Percentiles rank a stretch among this genome's conserved stretches.
Conservation (phyloP, 73 alveolate species). For the Loxodes magnus region DNA sequence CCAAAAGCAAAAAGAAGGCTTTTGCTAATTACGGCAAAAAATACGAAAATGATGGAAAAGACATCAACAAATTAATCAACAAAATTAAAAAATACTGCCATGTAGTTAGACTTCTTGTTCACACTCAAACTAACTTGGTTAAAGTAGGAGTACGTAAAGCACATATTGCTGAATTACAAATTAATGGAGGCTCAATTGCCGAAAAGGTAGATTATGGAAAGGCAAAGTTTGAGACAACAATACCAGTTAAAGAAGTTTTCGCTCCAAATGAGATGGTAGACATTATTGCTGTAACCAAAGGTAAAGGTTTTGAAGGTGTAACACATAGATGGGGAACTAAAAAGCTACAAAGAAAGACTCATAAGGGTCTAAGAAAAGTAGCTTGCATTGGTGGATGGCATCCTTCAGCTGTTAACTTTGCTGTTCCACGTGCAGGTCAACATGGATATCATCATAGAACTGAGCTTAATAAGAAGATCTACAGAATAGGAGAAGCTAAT, state of each 20-base stretch:
- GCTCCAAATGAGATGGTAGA: conserved; percentile 94
- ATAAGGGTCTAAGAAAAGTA: conserved; percentile 99
- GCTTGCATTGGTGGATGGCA: conserved; percentile 99
- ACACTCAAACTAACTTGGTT: conserved; percentile 92
- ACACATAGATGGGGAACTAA: conserved; percentile 98
- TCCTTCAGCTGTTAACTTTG: conserved; percentile 98
- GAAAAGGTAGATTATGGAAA: conserved; percentile 89
- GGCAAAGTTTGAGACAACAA: conserved; percentile 92
- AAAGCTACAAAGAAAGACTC: conserved; percentile 97
- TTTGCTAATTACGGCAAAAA: conserved; percentile 92
- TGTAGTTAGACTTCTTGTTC: conserved; percentile 97
- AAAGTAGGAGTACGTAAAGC: conserved; percentile 95
- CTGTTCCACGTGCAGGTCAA: conserved; percentile 99
- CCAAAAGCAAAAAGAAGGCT: conserved; percentile 94
- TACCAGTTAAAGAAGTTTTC: conserved; percentile 90
- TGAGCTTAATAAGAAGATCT: conserved; percentile 97
- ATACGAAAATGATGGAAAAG: conserved; percentile 66
- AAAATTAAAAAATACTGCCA: conserved; percentile 95
- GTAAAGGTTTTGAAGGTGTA: conserved; percentile 99
- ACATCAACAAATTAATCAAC: conserved; percentile 64
- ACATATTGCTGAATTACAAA: conserved; percentile 98
- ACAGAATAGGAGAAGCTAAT: conserved; percentile 93
- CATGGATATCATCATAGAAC: conserved; percentile 99
- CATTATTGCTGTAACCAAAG: conserved; percentile 96
- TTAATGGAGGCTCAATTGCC: conserved; percentile 96